These are phyloP conservation scores for Rhodotorula paludigena DNA, from an alignment of 768 basidiomycete species.

Conservation along the genomic window DNA sequence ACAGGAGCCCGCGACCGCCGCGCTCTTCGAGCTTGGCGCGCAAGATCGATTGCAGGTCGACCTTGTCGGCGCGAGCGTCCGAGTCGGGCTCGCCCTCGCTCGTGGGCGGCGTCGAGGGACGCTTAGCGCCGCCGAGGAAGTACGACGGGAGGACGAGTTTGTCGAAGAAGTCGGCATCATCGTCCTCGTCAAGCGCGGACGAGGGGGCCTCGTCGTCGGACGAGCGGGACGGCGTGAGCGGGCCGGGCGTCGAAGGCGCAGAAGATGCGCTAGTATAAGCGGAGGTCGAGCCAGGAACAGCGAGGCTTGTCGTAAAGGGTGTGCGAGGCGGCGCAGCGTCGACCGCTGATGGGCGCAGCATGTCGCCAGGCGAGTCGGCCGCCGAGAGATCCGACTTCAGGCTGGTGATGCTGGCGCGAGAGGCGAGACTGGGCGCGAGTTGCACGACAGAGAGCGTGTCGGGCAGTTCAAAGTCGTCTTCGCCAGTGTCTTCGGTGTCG, in stretches of 20 bases:
- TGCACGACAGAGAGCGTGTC: not conserved
- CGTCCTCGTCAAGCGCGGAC: constrained; percentile 12
- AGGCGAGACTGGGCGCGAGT: not conserved
- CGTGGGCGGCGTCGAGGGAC: constrained; percentile 25
- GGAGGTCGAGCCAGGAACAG: not conserved
- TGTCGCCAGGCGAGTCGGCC: not conserved
- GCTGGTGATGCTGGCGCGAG: not conserved
- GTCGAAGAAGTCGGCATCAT: constrained; percentile 35
- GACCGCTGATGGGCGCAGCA: too few relatives aligned
- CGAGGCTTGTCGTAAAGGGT: not conserved
- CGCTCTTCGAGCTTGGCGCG: constrained; percentile 19
- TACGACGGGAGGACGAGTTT: constrained; percentile 32
- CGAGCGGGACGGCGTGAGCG: not conserved
- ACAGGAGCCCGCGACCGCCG: constrained; percentile 4
- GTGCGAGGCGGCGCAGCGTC: too few relatives aligned
- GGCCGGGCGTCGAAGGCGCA: not conserved
- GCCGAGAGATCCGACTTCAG: not conserved
- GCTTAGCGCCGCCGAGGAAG: constrained; percentile 17
- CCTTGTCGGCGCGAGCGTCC: constrained; percentile 6
- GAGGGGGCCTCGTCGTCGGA: not conserved
- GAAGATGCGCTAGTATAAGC: not conserved
- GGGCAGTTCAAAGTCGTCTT: constrained; percentile 9
- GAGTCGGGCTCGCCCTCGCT: constrained; percentile 23
- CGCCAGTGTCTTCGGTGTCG: constrained; percentile 4
- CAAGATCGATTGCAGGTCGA: constrained; percentile 20